Evolutionary conservation across 1,284 basidiomycete species (phyloP).

Genomic region (Spongiforma sp.): DNA sequence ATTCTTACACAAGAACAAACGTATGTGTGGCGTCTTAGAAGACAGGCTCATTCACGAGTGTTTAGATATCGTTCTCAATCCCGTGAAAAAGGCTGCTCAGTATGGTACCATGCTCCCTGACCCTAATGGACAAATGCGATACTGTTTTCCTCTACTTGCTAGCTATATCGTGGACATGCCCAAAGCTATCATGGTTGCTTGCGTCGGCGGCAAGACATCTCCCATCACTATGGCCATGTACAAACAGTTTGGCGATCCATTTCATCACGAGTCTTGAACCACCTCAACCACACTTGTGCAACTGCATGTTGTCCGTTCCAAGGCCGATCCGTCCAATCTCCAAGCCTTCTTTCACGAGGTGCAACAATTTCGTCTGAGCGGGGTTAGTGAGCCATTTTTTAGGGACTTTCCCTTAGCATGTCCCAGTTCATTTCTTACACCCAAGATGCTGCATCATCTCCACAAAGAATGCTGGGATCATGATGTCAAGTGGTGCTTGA

Average conservation of each 20-base stretch:
- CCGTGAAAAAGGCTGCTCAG: not conserved
- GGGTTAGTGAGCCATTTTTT: not conserved
- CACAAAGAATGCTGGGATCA: not conserved
- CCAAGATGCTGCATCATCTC: not conserved
- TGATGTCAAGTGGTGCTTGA: not conserved
- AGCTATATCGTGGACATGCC: not conserved
- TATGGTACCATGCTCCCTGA: not conserved
- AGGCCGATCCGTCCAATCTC: not conserved
- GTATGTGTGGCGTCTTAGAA: not conserved
- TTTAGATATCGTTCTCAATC: not conserved
- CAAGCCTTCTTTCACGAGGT: not conserved
- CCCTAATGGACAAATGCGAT: not conserved
- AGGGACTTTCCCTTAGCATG: not conserved
- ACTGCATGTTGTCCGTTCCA: not conserved
- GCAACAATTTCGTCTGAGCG: not conserved
- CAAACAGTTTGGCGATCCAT: not conserved
- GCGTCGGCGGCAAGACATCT: not conserved
- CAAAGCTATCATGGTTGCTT: not conserved
- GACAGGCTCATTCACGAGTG: not conserved
- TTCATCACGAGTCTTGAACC: not conserved
- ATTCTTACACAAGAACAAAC: not conserved
- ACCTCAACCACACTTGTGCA: not conserved
- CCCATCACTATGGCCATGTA: not conserved
- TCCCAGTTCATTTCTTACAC: not conserved
- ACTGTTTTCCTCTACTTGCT: not conserved